These are phyloP conservation scores for Penicilliopsis zonata DNA, from an alignment of 495 filamentous ascomycete species.

Conservation along the genomic window DNA sequence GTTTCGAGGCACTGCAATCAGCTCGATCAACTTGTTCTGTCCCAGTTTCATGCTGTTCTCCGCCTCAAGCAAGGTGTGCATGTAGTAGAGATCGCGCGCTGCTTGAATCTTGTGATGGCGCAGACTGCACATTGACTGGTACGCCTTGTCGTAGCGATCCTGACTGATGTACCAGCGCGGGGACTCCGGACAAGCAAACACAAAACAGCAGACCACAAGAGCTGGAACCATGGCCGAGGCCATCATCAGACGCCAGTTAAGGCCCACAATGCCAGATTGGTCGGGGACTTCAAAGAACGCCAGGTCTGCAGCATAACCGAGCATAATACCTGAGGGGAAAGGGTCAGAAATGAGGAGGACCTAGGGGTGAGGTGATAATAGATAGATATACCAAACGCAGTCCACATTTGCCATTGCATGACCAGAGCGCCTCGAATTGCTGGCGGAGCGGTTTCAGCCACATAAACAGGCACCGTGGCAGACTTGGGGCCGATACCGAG, in stretches of 20 bases:
- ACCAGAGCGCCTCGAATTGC: constrained; percentile 63
- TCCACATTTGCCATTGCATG: constrained; percentile 85
- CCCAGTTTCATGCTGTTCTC: constrained; percentile 50
- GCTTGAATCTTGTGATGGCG: constrained; percentile 64
- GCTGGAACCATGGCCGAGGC: constrained; percentile 66
- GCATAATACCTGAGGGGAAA: constrained; percentile 51
- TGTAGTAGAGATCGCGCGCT: constrained; percentile 73
- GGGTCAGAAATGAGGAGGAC: too few species aligned
- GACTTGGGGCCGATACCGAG: constrained; percentile 76
- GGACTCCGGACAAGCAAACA: constrained; percentile 65
- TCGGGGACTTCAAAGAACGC: constrained; percentile 56
- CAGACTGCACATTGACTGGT: constrained; percentile 50
- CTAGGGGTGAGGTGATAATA: too few species aligned
- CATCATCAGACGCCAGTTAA: constrained; percentile 82
- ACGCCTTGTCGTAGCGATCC: constrained; percentile 52
- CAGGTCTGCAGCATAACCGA: constrained; percentile 62
- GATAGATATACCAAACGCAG: constrained; percentile 71
- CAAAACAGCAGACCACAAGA: constrained; percentile 53
- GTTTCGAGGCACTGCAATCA: constrained; percentile 66
- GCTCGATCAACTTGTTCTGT: constrained; percentile 50
- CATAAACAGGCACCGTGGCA: constrained; percentile 68
- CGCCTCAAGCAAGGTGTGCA: constrained; percentile 56
- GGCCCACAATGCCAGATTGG: constrained; percentile 39
- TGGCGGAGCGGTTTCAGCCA: constrained; percentile 63
- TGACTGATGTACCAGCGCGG: constrained; percentile 73